Conservation (phyloP, 495 filamentous ascomycete species). For the Penicillium egyptiacum region DNA sequence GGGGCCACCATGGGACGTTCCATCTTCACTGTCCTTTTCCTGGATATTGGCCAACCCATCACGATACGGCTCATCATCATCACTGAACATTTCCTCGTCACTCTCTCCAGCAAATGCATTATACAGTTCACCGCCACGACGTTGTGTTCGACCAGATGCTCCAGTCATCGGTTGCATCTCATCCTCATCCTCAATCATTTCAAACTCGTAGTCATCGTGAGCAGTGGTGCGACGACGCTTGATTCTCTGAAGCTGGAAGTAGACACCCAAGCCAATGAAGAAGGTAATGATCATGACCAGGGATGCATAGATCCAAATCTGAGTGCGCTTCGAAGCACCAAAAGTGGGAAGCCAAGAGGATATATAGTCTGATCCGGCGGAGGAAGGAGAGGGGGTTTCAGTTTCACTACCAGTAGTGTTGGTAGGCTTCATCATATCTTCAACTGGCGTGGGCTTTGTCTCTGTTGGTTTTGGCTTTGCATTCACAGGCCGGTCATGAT, state of each 20-base stretch:
- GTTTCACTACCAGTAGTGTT: conserved; percentile 36
- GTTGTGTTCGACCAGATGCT: conserved; percentile 39
- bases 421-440: conserved; percentile 29
- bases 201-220: conserved; percentile 91
- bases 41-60: conserved; percentile 34
- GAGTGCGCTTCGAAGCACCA: conserved; percentile 83
- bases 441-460: conserved; percentile 22
- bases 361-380: conserved; percentile 59
- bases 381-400: conserved; percentile 44
- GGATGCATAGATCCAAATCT: conserved; percentile 93
- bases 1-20: conserved; percentile 15
- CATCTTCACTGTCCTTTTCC: conserved; percentile 22
- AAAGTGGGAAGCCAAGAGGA: conserved; percentile 95
- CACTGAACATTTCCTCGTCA: conserved; percentile 67
- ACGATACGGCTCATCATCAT: conserved; percentile 53
- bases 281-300: conserved; percentile 81
- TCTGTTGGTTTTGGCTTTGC: conserved; percentile 48
- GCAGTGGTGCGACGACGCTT: conserved; percentile 71
- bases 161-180: conserved; percentile 56
- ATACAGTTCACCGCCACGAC: conserved; percentile 81
- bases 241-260: conserved; percentile 74
- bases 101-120: conserved; percentile 86
- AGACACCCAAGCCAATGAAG: conserved; percentile 73
- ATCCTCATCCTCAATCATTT: conserved; percentile 84
- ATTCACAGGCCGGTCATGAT: conserved; percentile 75